Conservation (phyloP, 164 flowering plant genomes). For the Sedum album region DNA sequence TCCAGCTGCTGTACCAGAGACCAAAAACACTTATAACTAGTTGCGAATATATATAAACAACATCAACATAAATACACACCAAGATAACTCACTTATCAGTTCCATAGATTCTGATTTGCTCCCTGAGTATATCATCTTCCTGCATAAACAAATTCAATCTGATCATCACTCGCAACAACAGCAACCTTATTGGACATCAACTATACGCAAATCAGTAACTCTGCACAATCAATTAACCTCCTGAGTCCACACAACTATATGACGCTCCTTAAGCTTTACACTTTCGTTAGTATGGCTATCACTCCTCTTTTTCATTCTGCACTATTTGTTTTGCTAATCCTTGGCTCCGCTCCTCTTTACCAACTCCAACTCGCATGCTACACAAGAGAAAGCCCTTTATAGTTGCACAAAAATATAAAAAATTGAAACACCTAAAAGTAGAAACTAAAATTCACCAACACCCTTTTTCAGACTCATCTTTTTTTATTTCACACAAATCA, state of each 20-base stretch:
- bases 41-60: not conserved
- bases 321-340: not conserved
- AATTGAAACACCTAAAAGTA: not conserved
- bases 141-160: conserved; percentile 24
- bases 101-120: conserved; percentile 67
- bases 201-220: not conserved
- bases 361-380: conserved; percentile 37
- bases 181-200: not conserved
- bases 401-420: not conserved
- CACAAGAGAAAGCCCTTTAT: conserved; percentile 20
- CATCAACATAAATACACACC: not conserved
- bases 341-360: conserved; percentile 21
- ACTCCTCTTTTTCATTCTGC: conserved; percentile 32
- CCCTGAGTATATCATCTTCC: conserved; percentile 89
- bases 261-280: conserved; percentile 57
- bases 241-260: conserved; percentile 83
- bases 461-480: conserved; percentile 7
- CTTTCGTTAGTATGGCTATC: conserved; percentile 14
- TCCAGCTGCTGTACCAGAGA: conserved; percentile 50
- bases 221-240: conserved; percentile 36
- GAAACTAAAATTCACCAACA: conserved; percentile 7
- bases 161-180: conserved; percentile 2
- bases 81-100: conserved; percentile 59
- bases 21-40: not conserved
- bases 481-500: conserved; percentile 6